These are phyloP conservation scores for Micromonas commoda DNA, from an alignment of 139 green algal species.

Conservation along the genomic window DNA sequence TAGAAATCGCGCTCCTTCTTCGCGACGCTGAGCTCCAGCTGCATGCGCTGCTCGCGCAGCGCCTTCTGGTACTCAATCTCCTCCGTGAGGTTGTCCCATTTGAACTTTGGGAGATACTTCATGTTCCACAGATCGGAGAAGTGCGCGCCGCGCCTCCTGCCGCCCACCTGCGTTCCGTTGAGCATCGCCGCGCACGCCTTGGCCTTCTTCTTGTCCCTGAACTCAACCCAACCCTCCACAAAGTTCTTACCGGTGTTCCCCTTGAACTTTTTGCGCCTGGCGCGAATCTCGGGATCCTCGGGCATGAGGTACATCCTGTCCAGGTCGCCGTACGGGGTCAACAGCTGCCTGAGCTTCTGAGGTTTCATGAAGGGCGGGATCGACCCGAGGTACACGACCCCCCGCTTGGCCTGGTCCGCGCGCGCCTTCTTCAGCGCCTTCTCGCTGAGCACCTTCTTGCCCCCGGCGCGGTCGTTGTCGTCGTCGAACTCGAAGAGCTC, in stretches of 20 bases:
- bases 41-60: constrained; percentile 78
- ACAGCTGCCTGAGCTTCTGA: constrained; percentile 78
- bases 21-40: constrained; percentile 70
- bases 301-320: constrained; percentile 79
- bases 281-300: constrained; percentile 42
- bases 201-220: constrained; percentile 81
- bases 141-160: constrained; percentile 68
- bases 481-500: too few species aligned
- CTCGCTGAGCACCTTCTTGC: background rate
- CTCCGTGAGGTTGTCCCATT: constrained; percentile 91
- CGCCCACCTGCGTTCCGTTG: constrained; percentile 76
- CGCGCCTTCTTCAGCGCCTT: constrained; percentile 49
- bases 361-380: constrained; percentile 77
- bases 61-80: constrained; percentile 58
- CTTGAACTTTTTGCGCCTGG: background rate
- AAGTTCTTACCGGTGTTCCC: constrained; percentile 76
- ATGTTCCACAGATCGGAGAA: constrained; percentile 88
- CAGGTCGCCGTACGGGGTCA: constrained; percentile 67
- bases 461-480: background rate
- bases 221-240: constrained; percentile 94
- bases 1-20: constrained; percentile 93
- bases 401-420: constrained; percentile 44
- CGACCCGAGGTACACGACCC: constrained; percentile 79
- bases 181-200: constrained; percentile 61
- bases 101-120: constrained; percentile 92